Evolutionary conservation across 1,284 basidiomycete species (phyloP).

Genomic region (Irpex sp.): DNA sequence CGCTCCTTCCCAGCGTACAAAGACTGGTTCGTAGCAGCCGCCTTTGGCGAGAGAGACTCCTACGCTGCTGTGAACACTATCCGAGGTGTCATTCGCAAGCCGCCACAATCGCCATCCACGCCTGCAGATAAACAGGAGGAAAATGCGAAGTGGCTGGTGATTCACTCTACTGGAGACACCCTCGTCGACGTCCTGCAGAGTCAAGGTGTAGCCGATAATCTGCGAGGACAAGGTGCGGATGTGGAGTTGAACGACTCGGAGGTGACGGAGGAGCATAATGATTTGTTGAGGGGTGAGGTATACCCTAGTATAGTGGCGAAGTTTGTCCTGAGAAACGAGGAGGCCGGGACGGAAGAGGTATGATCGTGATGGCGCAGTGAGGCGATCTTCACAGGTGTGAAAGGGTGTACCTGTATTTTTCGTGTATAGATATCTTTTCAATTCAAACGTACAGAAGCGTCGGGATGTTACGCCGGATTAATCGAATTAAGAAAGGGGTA

Average conservation of each 20-base stretch:
- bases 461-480: too few relatives aligned
- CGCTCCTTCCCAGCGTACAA: conserved; percentile 59
- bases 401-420: background rate
- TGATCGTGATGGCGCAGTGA: background rate
- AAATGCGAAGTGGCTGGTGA: conserved; percentile 54
- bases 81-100: background rate
- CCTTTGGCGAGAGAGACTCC: conserved; percentile 49
- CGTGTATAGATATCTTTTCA: too few relatives aligned
- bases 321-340: conserved; percentile 29
- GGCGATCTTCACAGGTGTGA: background rate
- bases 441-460: too few relatives aligned
- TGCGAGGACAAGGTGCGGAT: conserved; percentile 28
- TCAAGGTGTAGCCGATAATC: conserved; percentile 48
- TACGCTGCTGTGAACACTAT: conserved; percentile 50
- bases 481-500: too few relatives aligned
- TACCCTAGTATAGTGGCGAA: conserved; percentile 48
- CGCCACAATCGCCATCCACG: too few relatives aligned
- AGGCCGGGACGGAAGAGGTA: background rate
- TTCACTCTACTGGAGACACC: conserved; percentile 71
- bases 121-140: conserved; percentile 28
- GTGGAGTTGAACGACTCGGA: conserved; percentile 40
- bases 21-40: conserved; percentile 59
- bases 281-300: conserved; percentile 39
- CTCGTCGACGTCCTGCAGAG: conserved; percentile 66
- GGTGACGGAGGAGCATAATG: conserved; percentile 55